These are phyloP conservation scores for Pestalotiopsis sp. DNA, from an alignment of 2,329 filamentous ascomycete genomes.

Conservation along the genomic window DNA sequence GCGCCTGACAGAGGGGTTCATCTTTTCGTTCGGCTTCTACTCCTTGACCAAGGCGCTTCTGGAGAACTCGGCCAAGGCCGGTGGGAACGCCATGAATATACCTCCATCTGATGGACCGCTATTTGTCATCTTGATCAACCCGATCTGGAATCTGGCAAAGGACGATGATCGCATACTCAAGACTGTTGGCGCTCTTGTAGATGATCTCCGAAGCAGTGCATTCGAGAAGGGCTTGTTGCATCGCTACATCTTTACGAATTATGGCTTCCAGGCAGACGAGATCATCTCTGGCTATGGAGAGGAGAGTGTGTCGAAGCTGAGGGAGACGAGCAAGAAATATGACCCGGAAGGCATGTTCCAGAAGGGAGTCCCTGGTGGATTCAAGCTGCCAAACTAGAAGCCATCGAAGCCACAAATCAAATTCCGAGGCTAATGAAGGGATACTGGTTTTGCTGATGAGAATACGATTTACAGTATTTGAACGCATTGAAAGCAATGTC, in stretches of 20 bases:
- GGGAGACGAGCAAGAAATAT: neutral
- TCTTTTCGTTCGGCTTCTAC: slow-evolving; percentile 22
- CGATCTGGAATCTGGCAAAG: slow-evolving; percentile 15
- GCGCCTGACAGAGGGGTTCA: slow-evolving; percentile 21
- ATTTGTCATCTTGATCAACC: slow-evolving; percentile 22
- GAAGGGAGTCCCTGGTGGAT: neutral
- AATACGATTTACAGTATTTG: too few relatives aligned
- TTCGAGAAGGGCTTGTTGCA: slow-evolving; percentile 15
- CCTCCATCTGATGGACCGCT: slow-evolving; percentile 19
- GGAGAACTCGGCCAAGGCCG: slow-evolving; percentile 17
- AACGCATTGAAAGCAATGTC: too few relatives aligned
- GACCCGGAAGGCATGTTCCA: neutral
- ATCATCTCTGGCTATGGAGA: neutral
- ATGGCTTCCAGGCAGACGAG: neutral
- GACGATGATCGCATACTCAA: slow-evolving; percentile 17
- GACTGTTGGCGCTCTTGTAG: slow-evolving; percentile 2
- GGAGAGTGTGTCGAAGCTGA: neutral
- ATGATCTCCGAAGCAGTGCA: slow-evolving; percentile 6
- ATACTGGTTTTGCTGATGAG: too few relatives aligned
- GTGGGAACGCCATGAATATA: slow-evolving; percentile 21
- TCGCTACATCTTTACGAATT: slow-evolving; percentile 7
- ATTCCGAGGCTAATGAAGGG: too few relatives aligned
- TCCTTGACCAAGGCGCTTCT: slow-evolving; percentile 18
- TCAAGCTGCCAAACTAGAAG: neutral
- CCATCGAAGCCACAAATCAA: too few relatives aligned